Evolutionary conservation across 495 filamentous ascomycete species (phyloP), one percentile per base, ranked within the genome.

Genomic region (Ascodesmis nigricans): DNA sequence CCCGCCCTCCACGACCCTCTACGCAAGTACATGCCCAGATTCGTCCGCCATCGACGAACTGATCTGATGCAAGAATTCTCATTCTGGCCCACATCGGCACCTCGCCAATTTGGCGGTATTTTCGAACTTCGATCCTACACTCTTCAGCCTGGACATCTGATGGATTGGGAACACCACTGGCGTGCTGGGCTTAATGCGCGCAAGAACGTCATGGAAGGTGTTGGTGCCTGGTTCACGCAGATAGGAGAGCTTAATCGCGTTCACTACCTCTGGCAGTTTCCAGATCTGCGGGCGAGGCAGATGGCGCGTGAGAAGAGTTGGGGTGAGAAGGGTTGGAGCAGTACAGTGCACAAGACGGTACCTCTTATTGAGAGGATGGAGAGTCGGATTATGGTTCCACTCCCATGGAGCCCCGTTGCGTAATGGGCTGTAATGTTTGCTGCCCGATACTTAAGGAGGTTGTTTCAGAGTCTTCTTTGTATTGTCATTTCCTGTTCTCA

Each of bases 121-220:
- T 97, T 97, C 52, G 87, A 97, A 63, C 68, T 97, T 9, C 80
- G 87, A 18, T 93, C 87, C 10, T 97, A 97, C 61, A 95, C 84
- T 4, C 64, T 97, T 6, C 78, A 91, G 55, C 87, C 87, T 0
- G 87, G 87, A 17, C 91, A 91, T 50, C 65, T 97, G 8, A 63
- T 95, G 11, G 87, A 97, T 58, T 97, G 87, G 87, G 87, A 97
- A 61, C 84, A 77, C 16, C 87, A 97, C 55, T 97, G 87, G 87
- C 67, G 90, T n/a, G 67, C 73, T 26, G 87, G 87, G 16, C 63
- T 97, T 28, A 74, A 75, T 53, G 87, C 87, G 1, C 66, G 87
- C 15, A 67, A 78, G 16, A 80, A 95, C 49, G 84, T 95, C 14
- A 95, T 95, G 90, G 87, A 95, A 52, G 87, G 87, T 9, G 90